Evolutionary conservation across 257 asterid genomes (phyloP).

Genomic region (Thymus quinquecostatus): DNA sequence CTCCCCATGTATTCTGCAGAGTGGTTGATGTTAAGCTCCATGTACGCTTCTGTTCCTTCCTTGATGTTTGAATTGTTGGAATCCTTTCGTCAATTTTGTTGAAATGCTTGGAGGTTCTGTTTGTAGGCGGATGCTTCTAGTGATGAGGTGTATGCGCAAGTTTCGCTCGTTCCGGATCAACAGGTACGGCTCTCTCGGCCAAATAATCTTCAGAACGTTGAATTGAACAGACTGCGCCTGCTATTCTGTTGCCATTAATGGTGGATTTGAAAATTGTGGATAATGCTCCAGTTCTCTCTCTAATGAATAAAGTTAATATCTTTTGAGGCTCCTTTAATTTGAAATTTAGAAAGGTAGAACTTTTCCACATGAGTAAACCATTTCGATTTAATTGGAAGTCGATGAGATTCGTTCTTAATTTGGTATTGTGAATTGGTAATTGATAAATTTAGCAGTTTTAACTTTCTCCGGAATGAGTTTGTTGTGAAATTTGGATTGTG

Average conservation of each 20-base stretch:
- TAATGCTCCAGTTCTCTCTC: neutral
- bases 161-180: slow-evolving; percentile 77
- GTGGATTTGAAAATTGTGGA: slow-evolving; percentile 19
- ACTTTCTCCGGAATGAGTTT: slow-evolving; percentile 21
- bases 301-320: no score
- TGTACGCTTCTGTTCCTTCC: slow-evolving; percentile 39
- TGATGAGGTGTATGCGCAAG: slow-evolving; percentile 93
- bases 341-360: slow-evolving; percentile 19
- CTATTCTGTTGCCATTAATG: slow-evolving; percentile 8
- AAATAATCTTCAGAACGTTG: slow-evolving; percentile 22
- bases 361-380: slow-evolving; percentile 28
- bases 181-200: slow-evolving; percentile 45
- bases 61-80: slow-evolving; percentile 9
- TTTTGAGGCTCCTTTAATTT: no score
- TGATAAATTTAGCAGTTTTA: slow-evolving; percentile 7
- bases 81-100: slow-evolving; percentile 5
- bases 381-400: slow-evolving; percentile 15
- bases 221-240: neutral
- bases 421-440: slow-evolving; percentile 11
- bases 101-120: slow-evolving; percentile 10
- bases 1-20: slow-evolving; percentile 90
- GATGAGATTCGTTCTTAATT: slow-evolving; percentile 1
- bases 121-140: slow-evolving; percentile 79
- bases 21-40: slow-evolving; percentile 91
- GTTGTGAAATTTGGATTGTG: slow-evolving; percentile 14